These are phyloP conservation scores for Hyparrhenia diplandra DNA, from an alignment of 176 grass and related monocot species.

Conservation along the genomic window DNA sequence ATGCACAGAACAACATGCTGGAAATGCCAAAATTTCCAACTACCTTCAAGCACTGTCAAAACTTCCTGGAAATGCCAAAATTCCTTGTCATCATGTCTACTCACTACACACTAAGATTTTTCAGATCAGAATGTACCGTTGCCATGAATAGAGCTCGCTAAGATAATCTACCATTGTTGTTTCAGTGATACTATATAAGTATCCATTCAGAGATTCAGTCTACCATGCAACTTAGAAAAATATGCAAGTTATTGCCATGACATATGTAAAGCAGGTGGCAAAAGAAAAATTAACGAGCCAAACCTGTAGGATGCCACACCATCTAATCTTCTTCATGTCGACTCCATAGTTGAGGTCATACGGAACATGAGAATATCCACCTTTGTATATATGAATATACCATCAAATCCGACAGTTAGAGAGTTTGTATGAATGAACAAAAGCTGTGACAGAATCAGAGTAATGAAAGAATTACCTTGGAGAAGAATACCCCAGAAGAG, in stretches of 20 bases:
- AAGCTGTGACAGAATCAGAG: not conserved
- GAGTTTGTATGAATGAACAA: not conserved
- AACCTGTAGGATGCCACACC: slow-evolving; percentile 85
- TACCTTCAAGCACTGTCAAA: too few species aligned
- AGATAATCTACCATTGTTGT: too few species aligned
- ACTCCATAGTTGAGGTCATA: slow-evolving; percentile 76
- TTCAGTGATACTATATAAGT: too few species aligned
- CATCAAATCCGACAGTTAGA: not conserved
- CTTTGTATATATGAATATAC: slow-evolving; percentile 7
- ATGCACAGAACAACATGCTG: too few species aligned
- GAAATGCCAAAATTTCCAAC: too few species aligned
- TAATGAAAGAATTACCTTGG: slow-evolving; percentile 37
- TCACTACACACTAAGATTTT: too few species aligned
- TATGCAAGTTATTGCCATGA: not conserved
- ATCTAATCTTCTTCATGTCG: slow-evolving; percentile 71
- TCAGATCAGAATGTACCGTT: too few species aligned
- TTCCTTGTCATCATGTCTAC: too few species aligned
- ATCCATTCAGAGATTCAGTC: too few species aligned
- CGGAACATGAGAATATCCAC: slow-evolving; percentile 81
- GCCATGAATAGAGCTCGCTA: too few species aligned
- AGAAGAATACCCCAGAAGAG: slow-evolving; percentile 67
- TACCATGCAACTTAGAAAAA: too few species aligned
- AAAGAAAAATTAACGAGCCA: not conserved
- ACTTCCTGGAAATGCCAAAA: too few species aligned
- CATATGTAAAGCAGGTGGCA: not conserved